Percentiles rank a stretch among this genome's conserved stretches.
Evolutionary conservation across 225 moss, liverwort and hornwort species (phyloP).

Genomic region (Antitrichia curtipendula): DNA sequence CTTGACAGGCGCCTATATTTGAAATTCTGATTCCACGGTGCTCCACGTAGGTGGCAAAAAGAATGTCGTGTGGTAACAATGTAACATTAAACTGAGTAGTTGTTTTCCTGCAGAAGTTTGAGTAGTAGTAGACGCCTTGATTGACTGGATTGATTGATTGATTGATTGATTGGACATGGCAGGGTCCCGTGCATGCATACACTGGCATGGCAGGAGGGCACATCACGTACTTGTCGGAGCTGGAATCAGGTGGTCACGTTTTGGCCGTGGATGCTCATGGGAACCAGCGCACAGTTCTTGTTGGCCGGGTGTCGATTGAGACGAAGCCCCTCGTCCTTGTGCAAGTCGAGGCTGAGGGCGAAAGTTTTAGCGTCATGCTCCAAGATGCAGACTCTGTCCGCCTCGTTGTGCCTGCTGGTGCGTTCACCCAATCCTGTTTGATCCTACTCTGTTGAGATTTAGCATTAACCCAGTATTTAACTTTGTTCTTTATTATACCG

Average conservation of each 20-base stretch:
- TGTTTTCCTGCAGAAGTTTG: not conserved
- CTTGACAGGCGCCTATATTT: not conserved
- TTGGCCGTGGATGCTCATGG: conserved; percentile 65
- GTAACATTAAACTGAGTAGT: not conserved
- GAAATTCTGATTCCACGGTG: not conserved
- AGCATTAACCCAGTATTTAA: not conserved
- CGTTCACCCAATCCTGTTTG: not conserved
- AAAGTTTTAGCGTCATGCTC: conserved; percentile 62
- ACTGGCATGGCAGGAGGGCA: conserved; percentile 71
- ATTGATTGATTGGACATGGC: not conserved
- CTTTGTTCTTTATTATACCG: not conserved
- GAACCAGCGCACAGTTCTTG: conserved; percentile 61
- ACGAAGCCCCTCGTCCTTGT: conserved; percentile 73
- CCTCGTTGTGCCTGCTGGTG: conserved; percentile 56
- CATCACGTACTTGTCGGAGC: conserved; percentile 70
- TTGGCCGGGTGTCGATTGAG: conserved; percentile 84
- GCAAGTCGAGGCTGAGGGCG: conserved; percentile 55
- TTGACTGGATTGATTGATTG: not conserved
- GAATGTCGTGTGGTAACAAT: not conserved
- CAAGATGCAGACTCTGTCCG: conserved; percentile 82
- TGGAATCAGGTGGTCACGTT: conserved; percentile 67
- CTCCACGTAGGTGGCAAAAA: not conserved
- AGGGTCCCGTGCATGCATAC: conserved; percentile 96
- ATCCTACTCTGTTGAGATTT: not conserved
- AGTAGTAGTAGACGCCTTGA: not conserved